Conservation (phyloP, 129 eudicot genomes). For the Glebionis coronaria region DNA sequence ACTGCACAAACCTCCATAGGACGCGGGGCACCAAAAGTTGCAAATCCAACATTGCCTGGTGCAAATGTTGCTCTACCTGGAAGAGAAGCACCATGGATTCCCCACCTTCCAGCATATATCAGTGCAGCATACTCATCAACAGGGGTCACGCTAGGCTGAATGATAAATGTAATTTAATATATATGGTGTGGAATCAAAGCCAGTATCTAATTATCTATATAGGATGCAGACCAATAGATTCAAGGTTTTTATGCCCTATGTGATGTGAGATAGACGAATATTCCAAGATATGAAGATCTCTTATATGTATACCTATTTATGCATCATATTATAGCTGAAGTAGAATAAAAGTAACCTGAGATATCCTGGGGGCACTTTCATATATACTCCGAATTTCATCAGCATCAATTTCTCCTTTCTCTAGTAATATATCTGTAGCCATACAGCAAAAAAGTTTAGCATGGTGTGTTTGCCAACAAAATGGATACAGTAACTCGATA, state of each 20-base stretch:
- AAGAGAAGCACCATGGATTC: slow-evolving; percentile 81
- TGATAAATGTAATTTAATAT: background rate
- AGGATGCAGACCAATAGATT: background rate
- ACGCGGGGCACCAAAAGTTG: slow-evolving; percentile 96
- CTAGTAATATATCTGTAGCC: slow-evolving; percentile 67
- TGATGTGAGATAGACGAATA: background rate
- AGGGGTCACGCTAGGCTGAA: slow-evolving; percentile 66
- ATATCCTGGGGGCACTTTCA: slow-evolving; percentile 53
- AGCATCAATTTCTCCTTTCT: slow-evolving; percentile 71
- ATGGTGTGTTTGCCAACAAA: too few relatives aligned
- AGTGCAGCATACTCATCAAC: slow-evolving; percentile 89
- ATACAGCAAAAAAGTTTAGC: slow-evolving; percentile 5
- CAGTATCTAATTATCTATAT: background rate
- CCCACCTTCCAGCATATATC: slow-evolving; percentile 92
- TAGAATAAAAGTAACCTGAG: slow-evolving; percentile 56
- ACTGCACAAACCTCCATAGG: slow-evolving; percentile 81
- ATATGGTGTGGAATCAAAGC: background rate
- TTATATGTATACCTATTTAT: background rate
- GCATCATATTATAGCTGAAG: background rate
- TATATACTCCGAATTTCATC: slow-evolving; percentile 85
- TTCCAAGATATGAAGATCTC: slow-evolving; percentile 2
- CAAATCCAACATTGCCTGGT: slow-evolving; percentile 94
- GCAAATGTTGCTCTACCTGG: slow-evolving; percentile 96
- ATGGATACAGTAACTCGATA: too few relatives aligned
- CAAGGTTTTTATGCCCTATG: background rate